phyloP scores from a whole-genome alignment of 1,139 yeast species.

The Debaryomyces sp. region DNA sequence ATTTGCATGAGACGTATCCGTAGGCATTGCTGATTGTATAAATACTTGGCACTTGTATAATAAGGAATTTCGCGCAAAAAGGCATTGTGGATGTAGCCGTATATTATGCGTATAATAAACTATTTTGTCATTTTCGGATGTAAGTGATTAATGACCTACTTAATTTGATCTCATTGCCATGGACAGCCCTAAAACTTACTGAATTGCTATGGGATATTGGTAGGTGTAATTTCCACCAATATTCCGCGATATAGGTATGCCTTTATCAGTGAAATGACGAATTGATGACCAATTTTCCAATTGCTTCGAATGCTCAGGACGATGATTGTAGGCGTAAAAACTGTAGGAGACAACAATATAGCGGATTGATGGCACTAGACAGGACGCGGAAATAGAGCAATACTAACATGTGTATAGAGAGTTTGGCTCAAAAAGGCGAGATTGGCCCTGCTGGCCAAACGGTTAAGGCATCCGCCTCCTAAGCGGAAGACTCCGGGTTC shows the following conservation, averaged over 20 bases:
- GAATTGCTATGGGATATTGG: background rate
- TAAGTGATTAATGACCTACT: background rate
- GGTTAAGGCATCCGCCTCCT: conserved; percentile 96
- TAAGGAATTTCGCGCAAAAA: background rate
- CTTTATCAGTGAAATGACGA: too few relatives aligned
- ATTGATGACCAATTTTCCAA: too few relatives aligned
- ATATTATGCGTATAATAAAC: background rate
- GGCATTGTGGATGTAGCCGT: background rate
- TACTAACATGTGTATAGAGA: background rate
- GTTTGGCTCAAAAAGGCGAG: background rate
- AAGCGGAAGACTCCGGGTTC: conserved; percentile 96
- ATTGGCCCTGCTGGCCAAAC: conserved; percentile 83
- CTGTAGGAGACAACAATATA: too few relatives aligned
- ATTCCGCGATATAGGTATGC: too few relatives aligned
- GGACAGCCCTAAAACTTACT: background rate
- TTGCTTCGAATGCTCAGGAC: too few relatives aligned
- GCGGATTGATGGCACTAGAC: too few relatives aligned
- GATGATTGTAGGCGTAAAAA: too few relatives aligned
- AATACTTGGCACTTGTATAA: background rate
- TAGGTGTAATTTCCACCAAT: too few relatives aligned
- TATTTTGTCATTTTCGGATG: background rate
- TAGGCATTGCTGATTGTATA: background rate
- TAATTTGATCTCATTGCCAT: background rate
- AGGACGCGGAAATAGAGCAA: background rate
- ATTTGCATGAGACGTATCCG: background rate